Conservation (phyloP, 352 stramenopile genomes). For the Phytopythium helicoides region DNA sequence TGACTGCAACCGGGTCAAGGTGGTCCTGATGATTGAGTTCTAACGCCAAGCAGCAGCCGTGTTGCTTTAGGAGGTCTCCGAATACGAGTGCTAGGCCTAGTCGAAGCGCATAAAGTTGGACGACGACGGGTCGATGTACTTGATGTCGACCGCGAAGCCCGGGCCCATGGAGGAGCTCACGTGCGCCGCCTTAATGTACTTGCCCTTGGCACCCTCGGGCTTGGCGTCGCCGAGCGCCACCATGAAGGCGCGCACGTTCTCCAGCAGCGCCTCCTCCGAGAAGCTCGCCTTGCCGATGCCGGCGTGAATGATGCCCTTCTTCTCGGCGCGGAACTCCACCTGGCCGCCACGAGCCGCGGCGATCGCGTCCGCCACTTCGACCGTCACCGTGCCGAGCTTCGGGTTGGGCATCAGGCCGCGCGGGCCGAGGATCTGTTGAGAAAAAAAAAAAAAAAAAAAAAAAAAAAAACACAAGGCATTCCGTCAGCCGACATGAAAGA, state of each 20-base stretch:
- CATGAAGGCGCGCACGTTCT: slow-evolving; percentile 93
- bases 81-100: slow-evolving; percentile 21
- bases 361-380: slow-evolving; percentile 87
- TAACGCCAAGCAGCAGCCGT: neutral
- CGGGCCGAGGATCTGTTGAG: slow-evolving; percentile 87
- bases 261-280: slow-evolving; percentile 85
- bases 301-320: slow-evolving; percentile 89
- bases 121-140: slow-evolving; percentile 82
- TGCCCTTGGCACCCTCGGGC: slow-evolving; percentile 91
- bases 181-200: slow-evolving; percentile 91
- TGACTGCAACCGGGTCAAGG: no score
- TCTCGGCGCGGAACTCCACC: slow-evolving; percentile 89
- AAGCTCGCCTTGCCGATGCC: slow-evolving; percentile 90
- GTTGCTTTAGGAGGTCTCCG: neutral
- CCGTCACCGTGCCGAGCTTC: slow-evolving; percentile 96
- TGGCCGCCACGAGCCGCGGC: slow-evolving; percentile 73
- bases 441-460: no score
- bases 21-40: no score
- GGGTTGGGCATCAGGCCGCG: slow-evolving; percentile 97
- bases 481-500: no score
- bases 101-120: slow-evolving; percentile 87
- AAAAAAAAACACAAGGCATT: no score
- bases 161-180: slow-evolving; percentile 86
- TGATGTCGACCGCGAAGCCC: slow-evolving; percentile 75
- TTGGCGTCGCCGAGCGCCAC: slow-evolving; percentile 89